phyloP scores from a whole-genome alignment of 495 filamentous ascomycete species.

The Delitschia confertaspora region DNA sequence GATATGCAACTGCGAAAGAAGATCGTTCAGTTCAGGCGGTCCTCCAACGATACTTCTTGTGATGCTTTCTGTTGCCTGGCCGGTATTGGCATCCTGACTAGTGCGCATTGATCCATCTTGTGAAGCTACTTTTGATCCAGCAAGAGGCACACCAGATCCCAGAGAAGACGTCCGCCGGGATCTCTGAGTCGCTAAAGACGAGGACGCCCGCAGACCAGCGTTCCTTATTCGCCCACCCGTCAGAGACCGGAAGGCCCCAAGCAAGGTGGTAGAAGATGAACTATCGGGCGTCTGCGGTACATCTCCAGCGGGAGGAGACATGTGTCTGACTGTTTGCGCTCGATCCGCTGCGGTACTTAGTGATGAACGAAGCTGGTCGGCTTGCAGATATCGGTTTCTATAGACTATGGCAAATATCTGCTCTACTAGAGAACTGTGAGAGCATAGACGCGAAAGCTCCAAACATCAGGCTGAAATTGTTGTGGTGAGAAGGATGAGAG shows the following conservation, averaged over 20 bases:
- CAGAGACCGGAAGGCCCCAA: constrained; percentile 24
- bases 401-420: no score
- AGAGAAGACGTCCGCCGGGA: constrained; percentile 10
- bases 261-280: constrained; percentile 23
- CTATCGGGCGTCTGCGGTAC: constrained; percentile 26
- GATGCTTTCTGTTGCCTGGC: no score
- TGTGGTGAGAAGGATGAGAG: no score
- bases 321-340: constrained; percentile 10
- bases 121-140: no score
- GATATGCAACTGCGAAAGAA: constrained; percentile 18
- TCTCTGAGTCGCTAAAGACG: constrained; percentile 10
- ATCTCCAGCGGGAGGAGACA: constrained; percentile 25
- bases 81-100: no score
- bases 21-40: constrained; percentile 15
- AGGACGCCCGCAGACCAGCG: constrained; percentile 12
- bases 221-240: constrained; percentile 20
- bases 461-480: no score
- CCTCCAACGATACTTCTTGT: constrained; percentile 10
- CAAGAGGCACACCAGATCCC: no score
- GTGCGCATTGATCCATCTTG: no score
- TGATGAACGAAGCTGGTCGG: neutral
- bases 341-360: no score
- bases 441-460: no score
- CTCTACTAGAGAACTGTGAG: no score
- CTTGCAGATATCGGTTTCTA: no score